Conservation (phyloP, 1,284 basidiomycete genomes). For the Leccinum huronense region DNA sequence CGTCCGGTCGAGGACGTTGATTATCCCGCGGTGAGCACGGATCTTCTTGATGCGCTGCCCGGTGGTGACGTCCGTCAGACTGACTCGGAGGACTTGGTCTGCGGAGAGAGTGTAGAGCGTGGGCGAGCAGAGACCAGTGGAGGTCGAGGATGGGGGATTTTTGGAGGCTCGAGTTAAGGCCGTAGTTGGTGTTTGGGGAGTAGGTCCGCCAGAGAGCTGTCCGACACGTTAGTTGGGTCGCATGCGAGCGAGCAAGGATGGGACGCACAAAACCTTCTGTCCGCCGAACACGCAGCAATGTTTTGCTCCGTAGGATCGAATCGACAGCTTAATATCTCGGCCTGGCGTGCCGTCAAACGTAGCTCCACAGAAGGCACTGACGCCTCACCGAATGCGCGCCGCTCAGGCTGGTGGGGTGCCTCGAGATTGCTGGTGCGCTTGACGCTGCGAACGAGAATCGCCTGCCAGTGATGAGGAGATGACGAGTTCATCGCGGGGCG, state of each 20-base stretch:
- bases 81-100: constrained; percentile 79
- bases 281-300: constrained; percentile 79
- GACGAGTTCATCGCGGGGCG: constrained; percentile 56
- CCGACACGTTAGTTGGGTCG: background rate
- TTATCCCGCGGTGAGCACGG: constrained; percentile 82
- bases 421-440: constrained; percentile 60
- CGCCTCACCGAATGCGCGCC: constrained; percentile 69
- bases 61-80: constrained; percentile 70
- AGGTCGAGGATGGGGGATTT: constrained; percentile 80
- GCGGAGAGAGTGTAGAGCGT: constrained; percentile 79
- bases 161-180: constrained; percentile 67
- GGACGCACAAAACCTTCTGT: constrained; percentile 75
- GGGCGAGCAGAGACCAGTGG: constrained; percentile 72
- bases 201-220: constrained; percentile 80
- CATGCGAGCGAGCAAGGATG: background rate
- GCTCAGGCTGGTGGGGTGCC: constrained; percentile 47
- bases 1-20: constrained; percentile 85
- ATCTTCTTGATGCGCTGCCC: constrained; percentile 75
- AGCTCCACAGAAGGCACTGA: constrained; percentile 2
- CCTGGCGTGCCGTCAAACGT: constrained; percentile 44
- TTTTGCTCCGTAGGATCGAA: constrained; percentile 83
- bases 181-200: constrained; percentile 79
- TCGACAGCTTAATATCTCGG: constrained; percentile 74
- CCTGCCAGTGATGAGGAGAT: too few relatives aligned
- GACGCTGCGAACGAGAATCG: constrained; percentile 72